Conservation (phyloP, 169 alveolate genomes). For the Miamiensis avidus region DNA sequence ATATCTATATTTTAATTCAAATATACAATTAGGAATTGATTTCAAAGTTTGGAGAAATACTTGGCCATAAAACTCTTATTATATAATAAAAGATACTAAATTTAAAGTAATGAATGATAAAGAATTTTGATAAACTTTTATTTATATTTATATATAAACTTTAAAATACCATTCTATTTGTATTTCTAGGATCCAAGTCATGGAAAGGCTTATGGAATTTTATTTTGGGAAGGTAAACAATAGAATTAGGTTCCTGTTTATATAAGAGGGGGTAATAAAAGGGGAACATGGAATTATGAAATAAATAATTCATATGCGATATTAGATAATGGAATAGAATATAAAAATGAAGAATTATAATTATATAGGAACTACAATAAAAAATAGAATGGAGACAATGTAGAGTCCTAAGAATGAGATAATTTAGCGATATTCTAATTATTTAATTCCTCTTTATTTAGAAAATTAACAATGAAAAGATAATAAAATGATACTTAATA, state of each 20-base stretch:
- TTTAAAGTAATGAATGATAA: conserved; percentile 20
- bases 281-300: conserved; percentile 54
- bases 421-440: too few species aligned
- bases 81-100: conserved; percentile 31
- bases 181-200: conserved; percentile 34
- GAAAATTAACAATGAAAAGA: too few species aligned
- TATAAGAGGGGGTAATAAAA: conserved; percentile 45
- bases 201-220: conserved; percentile 53
- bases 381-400: too few species aligned
- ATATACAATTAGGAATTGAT: conserved; percentile 39
- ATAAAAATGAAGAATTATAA: too few species aligned
- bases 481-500: too few species aligned
- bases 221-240: conserved; percentile 46
- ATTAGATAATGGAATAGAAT: conserved; percentile 45
- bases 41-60: conserved; percentile 58
- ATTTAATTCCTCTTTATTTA: too few species aligned
- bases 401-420: too few species aligned
- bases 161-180: not conserved
- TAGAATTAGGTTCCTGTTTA: conserved; percentile 33
- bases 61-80: conserved; percentile 54
- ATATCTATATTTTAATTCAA: not conserved
- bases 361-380: too few species aligned
- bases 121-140: not conserved
- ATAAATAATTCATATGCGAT: conserved; percentile 23
- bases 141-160: not conserved